Evolutionary conservation across 306 rosid species (phyloP), one percentile per base, ranked within the genome.

Genomic region (Corylus heterophylla): DNA sequence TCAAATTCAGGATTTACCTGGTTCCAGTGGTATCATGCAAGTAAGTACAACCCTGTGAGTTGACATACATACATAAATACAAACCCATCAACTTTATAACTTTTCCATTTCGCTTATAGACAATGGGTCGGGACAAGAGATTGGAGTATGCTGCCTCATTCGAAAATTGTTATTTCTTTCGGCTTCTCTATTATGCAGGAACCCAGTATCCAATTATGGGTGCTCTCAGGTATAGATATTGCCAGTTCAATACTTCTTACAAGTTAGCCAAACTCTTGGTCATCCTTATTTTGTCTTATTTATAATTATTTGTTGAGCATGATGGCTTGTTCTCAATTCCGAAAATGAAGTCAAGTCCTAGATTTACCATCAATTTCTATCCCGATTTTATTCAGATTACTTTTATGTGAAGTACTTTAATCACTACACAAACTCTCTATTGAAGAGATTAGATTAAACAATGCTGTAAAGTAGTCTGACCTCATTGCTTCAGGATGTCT

Each of bases 171-270:
- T 95, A 95, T 84, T 51, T 91, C 84, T 90, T 93, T 73, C 94
- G 94, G 89, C 98, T 95, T 89, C 99, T 95, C 66, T 93, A 93
- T 86, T 91, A 87, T 81, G 96, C 96, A 47, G 98, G 96, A 84
- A 92, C 97, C 17, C 98, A 94, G 74, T 94, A 91, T 86, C 98
- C 98, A 78, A 92, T 92, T 54, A 91, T 94, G 94, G 98, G 98
- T 77, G 97, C 97, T 73, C 73, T 94, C 85, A 89, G 94, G 98
- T 95, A 67, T 42, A 83, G 90, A 70, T 78, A 67, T 18, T 47
- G 58, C 48, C 64, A 66, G 25, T 31, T 73, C 22, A 63, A 29
- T 71, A n/a, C 62, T 45, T 79, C 54, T 68, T 76, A 67, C 18
- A 18, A 39, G 29, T 71, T 13, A 54, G 25, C 42, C 55, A 54